Conservation (phyloP, 345 rosid species). For the Arabidopsis suecica region DNA sequence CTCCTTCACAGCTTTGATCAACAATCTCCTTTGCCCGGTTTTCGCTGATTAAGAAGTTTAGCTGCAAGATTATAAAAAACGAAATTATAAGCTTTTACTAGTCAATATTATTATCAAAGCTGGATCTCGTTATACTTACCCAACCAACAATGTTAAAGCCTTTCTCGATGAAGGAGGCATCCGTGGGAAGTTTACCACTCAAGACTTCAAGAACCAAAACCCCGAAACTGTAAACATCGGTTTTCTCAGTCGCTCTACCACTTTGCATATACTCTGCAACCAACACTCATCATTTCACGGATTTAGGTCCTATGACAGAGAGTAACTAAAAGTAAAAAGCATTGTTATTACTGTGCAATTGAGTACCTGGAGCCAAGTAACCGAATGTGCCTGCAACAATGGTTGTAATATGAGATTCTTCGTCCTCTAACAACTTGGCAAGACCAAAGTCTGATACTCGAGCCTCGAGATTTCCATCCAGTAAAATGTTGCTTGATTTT, state of each 20-base stretch:
- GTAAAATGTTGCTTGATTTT: constrained; percentile 92
- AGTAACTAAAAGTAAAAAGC: neutral
- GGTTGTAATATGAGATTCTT: constrained; percentile 95
- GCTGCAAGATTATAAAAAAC: constrained; percentile 53
- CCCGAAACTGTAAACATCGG: constrained; percentile 94
- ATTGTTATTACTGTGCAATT: constrained; percentile 17
- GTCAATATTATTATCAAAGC: neutral
- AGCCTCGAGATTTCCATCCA: constrained; percentile 92
- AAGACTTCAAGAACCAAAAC: constrained; percentile 86
- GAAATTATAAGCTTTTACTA: neutral
- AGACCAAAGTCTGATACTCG: constrained; percentile 97
- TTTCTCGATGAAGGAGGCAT: constrained; percentile 91
- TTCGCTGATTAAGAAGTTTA: constrained; percentile 73
- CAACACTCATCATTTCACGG: constrained; percentile 21
- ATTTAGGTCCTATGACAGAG: constrained; percentile 4
- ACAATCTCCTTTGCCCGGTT: constrained; percentile 73
- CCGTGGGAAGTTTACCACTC: constrained; percentile 95
- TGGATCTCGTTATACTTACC: constrained; percentile 53
- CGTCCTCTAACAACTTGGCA: constrained; percentile 88
- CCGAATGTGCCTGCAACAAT: constrained; percentile 98
- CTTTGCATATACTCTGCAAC: constrained; percentile 89
- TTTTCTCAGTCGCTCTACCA: constrained; percentile 97
- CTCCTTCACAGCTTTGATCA: constrained; percentile 72
- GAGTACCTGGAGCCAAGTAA: constrained; percentile 93
- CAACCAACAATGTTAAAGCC: constrained; percentile 96